These are phyloP conservation scores for Gaeumannomyces sp. DNA, from an alignment of 2,329 filamentous ascomycete species.

Conservation along the genomic window DNA sequence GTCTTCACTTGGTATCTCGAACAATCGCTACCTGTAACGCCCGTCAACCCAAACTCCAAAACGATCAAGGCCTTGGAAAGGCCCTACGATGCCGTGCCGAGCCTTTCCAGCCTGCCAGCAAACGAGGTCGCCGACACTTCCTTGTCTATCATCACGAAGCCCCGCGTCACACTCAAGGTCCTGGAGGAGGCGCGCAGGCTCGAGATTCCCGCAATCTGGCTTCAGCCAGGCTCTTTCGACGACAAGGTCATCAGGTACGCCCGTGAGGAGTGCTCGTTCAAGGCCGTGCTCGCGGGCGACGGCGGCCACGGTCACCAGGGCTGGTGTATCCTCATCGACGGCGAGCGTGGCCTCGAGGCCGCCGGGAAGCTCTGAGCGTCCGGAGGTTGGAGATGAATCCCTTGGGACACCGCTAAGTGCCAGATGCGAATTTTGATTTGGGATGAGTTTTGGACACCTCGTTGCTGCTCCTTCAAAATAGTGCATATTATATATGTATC, in stretches of 20 bases:
- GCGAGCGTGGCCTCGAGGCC: constrained; percentile 55
- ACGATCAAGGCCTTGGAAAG: constrained; percentile 55
- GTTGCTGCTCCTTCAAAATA: neutral
- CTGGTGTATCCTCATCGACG: constrained; percentile 85
- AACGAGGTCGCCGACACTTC: constrained; percentile 60
- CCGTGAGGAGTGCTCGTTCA: constrained; percentile 53
- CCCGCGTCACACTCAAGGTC: constrained; percentile 65
- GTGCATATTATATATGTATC: too few species aligned
- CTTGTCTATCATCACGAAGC: constrained; percentile 83
- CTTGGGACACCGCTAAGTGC: neutral
- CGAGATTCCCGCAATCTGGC: constrained; percentile 71
- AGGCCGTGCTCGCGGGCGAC: constrained; percentile 61
- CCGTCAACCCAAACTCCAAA: constrained; percentile 70
- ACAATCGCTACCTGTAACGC: constrained; percentile 69
- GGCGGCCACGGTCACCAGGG: constrained; percentile 64
- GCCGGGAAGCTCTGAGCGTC: constrained; percentile 42
- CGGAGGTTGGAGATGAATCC: too few species aligned
- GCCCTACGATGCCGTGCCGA: constrained; percentile 58
- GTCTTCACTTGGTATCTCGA: constrained; percentile 86
- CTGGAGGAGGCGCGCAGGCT: constrained; percentile 70
- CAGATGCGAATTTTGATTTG: too few species aligned
- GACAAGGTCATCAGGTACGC: constrained; percentile 68
- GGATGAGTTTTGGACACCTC: too few species aligned
- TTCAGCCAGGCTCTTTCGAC: constrained; percentile 88
- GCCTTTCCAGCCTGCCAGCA: constrained; percentile 54